Evolutionary conservation across 202 grass and related monocot species (phyloP).

Genomic region (Carex arenaria): DNA sequence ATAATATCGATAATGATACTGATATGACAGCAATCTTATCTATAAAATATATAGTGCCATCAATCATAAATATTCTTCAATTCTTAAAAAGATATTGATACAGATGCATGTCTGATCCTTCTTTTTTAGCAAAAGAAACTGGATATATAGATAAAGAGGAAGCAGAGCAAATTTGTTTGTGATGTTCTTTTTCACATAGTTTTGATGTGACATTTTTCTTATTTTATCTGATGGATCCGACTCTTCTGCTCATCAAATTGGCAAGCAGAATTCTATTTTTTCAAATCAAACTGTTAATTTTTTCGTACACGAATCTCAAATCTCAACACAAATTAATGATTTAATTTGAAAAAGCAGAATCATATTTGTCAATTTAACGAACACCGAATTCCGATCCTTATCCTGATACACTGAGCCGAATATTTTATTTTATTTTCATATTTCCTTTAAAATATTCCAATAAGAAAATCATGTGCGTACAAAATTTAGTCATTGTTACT

Average conservation of each 20-base stretch:
- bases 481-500: neutral
- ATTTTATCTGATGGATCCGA: neutral
- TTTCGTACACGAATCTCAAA: no score
- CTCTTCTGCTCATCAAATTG: no score
- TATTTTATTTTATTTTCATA: neutral
- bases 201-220: neutral
- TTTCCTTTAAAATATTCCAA: neutral
- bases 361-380: no score
- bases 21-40: conserved; percentile 12
- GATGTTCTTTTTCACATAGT: neutral
- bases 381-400: no score
- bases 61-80: neutral
- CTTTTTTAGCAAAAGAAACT: neutral
- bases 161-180: neutral
- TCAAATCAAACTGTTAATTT: no score
- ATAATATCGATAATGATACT: neutral
- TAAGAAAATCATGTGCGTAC: neutral
- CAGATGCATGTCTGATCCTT: neutral
- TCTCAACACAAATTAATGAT: no score
- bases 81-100: neutral
- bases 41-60: conserved; percentile 6
- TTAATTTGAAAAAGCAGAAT: no score
- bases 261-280: no score
- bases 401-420: neutral
- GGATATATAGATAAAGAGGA: neutral